A percentile compares a stretch with the other conserved stretches of the same genome.
These are phyloP conservation scores for Kurtzmaniella quercitrusa DNA, from an alignment of 1,139 yeast species.

Conservation along the genomic window DNA sequence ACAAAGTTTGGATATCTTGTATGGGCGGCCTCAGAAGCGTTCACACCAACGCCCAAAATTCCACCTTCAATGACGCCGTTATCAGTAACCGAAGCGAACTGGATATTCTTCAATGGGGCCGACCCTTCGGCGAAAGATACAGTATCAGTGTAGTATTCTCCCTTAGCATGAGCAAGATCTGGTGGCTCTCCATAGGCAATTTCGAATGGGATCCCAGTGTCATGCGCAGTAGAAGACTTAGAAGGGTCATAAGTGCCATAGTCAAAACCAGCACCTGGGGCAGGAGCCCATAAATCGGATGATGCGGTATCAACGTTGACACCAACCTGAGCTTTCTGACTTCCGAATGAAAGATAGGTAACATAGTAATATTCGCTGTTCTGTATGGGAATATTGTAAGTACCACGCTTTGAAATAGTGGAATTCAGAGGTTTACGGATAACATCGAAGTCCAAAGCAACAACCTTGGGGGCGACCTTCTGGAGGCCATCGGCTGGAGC, in stretches of 20 bases:
- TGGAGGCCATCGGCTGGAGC: slow-evolving; percentile 4
- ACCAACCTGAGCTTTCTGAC: slow-evolving; percentile 14
- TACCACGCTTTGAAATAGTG: background rate
- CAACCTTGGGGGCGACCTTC: slow-evolving; percentile 7
- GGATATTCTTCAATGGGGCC: slow-evolving; percentile 25
- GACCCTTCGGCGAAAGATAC: slow-evolving; percentile 27
- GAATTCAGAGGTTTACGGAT: background rate
- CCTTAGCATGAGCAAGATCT: slow-evolving; percentile 27
- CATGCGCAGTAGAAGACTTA: slow-evolving; percentile 8
- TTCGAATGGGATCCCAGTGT: slow-evolving; percentile 6
- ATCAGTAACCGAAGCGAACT: slow-evolving; percentile 38
- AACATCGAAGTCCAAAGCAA: slow-evolving; percentile 6
- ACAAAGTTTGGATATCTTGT: slow-evolving; percentile 50
- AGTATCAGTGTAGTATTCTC: slow-evolving; percentile 41
- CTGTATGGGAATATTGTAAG: background rate
- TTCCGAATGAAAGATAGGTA: slow-evolving; percentile 13
- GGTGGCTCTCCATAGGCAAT: slow-evolving; percentile 9
- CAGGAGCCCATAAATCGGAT: slow-evolving; percentile 25
- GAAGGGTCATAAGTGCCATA: slow-evolving; percentile 6
- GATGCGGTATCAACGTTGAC: slow-evolving; percentile 27
- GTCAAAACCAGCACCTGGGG: background rate
- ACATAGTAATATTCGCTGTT: slow-evolving; percentile 1
- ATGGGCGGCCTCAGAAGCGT: slow-evolving; percentile 30
- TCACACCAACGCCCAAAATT: slow-evolving; percentile 41
- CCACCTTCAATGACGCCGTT: slow-evolving; percentile 28